Conservation (phyloP, 495 filamentous ascomycete genomes). For the Neurospora sp. region DNA sequence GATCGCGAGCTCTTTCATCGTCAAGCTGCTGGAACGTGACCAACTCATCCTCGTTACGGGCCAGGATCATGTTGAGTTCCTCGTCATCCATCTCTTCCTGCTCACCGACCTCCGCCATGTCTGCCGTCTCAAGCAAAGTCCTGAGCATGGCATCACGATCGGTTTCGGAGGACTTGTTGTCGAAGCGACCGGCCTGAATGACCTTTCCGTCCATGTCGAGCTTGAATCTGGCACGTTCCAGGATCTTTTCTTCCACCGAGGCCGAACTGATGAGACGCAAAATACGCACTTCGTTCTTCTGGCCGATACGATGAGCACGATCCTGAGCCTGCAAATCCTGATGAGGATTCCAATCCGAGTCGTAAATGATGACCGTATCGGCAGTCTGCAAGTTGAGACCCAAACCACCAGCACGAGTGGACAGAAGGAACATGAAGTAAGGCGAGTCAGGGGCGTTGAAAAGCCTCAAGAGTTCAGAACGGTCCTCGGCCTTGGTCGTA, state of each 20-base stretch:
- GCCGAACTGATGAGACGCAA: conserved; percentile 89
- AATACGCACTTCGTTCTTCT: conserved; percentile 99
- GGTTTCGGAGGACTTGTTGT: conserved; percentile 98
- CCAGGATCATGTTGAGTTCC: conserved; percentile 82
- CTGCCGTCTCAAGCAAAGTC: conserved; percentile 82
- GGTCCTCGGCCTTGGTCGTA: conserved; percentile 94
- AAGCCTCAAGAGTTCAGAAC: conserved; percentile 73
- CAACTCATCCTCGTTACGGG: conserved; percentile 66
- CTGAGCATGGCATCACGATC: conserved; percentile 93
- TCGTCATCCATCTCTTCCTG: conserved; percentile 97
- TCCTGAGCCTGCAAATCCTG: conserved; percentile 98
- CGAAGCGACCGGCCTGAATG: conserved; percentile 97
- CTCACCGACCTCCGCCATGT: conserved; percentile 70
- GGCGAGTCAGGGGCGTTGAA: conserved; percentile 87
- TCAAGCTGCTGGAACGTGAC: conserved; percentile 67
- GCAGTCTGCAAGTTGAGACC: conserved; percentile 95
- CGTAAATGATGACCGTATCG: conserved; percentile 98
- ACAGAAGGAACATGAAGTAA: conserved; percentile 96
- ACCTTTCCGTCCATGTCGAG: conserved; percentile 99
- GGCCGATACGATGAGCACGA: conserved; percentile 98
- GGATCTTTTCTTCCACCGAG: conserved; percentile 96
- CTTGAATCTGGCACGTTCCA: conserved; percentile 95
- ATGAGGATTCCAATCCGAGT: conserved; percentile 99
- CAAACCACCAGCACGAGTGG: conserved; percentile 96
- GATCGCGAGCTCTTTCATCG: conserved; percentile 51